Conservation (phyloP, 148 eudicot species). For the Rhododendron molle region DNA sequence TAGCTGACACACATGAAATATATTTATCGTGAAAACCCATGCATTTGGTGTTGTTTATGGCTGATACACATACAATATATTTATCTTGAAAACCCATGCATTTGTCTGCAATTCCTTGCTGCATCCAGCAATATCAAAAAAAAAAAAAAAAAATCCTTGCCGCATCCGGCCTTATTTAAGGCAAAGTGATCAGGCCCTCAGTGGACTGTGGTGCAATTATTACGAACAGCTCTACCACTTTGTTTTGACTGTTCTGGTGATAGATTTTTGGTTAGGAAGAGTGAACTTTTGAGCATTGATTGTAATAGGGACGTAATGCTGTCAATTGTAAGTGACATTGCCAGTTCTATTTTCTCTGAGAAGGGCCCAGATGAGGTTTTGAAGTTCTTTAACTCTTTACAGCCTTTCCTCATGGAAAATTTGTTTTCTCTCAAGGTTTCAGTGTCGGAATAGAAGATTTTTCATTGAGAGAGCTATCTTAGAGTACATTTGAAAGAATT, state of each 20-base stretch:
- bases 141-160: too few species aligned
- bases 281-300: slow-evolving; percentile 55
- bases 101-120: slow-evolving; percentile 45
- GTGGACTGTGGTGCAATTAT: slow-evolving; percentile 73
- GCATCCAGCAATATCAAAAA: too few species aligned
- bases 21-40: background rate
- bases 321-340: slow-evolving; percentile 54
- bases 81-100: too few species aligned
- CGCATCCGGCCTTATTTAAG: slow-evolving; percentile 53
- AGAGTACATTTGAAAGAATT: too few species aligned
- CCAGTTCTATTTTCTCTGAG: slow-evolving; percentile 54
- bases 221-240: slow-evolving; percentile 60
- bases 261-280: slow-evolving; percentile 34
- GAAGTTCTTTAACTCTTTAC: slow-evolving; percentile 58
- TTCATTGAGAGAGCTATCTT: slow-evolving; percentile 32
- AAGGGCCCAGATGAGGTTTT: slow-evolving; percentile 76
- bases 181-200: slow-evolving; percentile 32
- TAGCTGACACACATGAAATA: background rate
- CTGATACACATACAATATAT: too few species aligned
- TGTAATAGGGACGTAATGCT: slow-evolving; percentile 50
- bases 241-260: slow-evolving; percentile 64
- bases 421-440: slow-evolving; percentile 64
- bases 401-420: slow-evolving; percentile 81
- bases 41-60: background rate
- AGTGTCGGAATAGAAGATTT: slow-evolving; percentile 66